Evolutionary conservation across 805 yeast genomes (phyloP).

Genomic region (Wickerhamomyces strasburgensis): DNA sequence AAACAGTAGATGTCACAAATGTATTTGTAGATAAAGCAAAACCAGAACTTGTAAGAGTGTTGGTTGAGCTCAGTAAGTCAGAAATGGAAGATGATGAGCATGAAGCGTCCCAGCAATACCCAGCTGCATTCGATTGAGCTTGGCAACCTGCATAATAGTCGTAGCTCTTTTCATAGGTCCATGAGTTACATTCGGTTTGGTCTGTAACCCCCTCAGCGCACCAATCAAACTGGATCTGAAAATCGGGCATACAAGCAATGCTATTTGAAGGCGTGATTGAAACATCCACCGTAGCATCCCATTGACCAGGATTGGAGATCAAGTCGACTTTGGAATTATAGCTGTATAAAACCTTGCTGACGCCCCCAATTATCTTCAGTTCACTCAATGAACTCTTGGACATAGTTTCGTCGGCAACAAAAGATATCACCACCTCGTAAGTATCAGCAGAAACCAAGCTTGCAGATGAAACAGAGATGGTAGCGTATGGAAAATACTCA

Average conservation of each 20-base stretch:
- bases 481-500: slow-evolving; percentile 12
- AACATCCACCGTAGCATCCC: slow-evolving; percentile 7
- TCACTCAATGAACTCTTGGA: slow-evolving; percentile 7
- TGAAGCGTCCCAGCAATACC: neutral
- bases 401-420: slow-evolving; percentile 6
- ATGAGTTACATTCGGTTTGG: slow-evolving; percentile 14
- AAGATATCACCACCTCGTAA: slow-evolving; percentile 10
- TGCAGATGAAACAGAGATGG: slow-evolving; percentile 10
- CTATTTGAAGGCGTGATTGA: slow-evolving; percentile 1
- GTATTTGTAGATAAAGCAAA: no score
- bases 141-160: slow-evolving; percentile 21
- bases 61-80: no score
- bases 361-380: slow-evolving; percentile 11
- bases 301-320: slow-evolving; percentile 9
- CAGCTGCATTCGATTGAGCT: neutral
- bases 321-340: slow-evolving; percentile 5
- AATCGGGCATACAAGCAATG: slow-evolving; percentile 7
- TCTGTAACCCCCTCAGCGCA: slow-evolving; percentile 16
- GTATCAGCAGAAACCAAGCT: slow-evolving; percentile 2
- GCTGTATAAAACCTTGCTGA: slow-evolving; percentile 6
- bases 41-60: no score
- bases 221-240: slow-evolving; percentile 14
- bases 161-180: slow-evolving; percentile 19
- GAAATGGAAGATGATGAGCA: no score
- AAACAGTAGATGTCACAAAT: no score